These are phyloP conservation scores for Candida gorgasii DNA, from an alignment of 805 yeast species.

Conservation along the genomic window DNA sequence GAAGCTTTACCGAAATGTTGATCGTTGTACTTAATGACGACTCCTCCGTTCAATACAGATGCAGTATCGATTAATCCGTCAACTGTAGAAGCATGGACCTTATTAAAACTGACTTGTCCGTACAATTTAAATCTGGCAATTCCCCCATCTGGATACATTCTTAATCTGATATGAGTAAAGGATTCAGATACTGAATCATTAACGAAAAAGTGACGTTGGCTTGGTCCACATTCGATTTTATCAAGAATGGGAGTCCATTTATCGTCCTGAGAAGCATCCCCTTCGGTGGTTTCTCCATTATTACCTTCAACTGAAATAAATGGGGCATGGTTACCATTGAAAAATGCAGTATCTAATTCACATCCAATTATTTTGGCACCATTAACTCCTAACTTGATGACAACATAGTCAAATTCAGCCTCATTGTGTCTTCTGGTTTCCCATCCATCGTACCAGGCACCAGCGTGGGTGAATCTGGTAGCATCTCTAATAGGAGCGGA, in stretches of 20 bases:
- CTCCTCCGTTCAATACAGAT: constrained; percentile 83
- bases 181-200: constrained; percentile 59
- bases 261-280: constrained; percentile 24
- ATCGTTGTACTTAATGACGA: constrained; percentile 78
- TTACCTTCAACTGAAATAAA: constrained; percentile 80
- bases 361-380: constrained; percentile 77
- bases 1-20: constrained; percentile 95
- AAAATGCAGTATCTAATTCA: constrained; percentile 91
- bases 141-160: constrained; percentile 98
- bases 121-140: constrained; percentile 91
- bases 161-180: constrained; percentile 78
- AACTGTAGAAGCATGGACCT: constrained; percentile 48
- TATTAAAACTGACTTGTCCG: constrained; percentile 78
- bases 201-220: constrained; percentile 79
- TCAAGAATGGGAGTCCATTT: constrained; percentile 74
- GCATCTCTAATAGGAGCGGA: constrained; percentile 79
- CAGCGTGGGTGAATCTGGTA: constrained; percentile 74
- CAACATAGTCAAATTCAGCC: constrained; percentile 84
- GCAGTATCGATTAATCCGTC: constrained; percentile 62
- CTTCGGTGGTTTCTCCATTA: constrained; percentile 34
- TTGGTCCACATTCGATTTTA: constrained; percentile 83
- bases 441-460: constrained; percentile 99
- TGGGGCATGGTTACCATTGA: constrained; percentile 96
- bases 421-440: constrained; percentile 93
- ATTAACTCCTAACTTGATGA: constrained; percentile 79